phyloP scores from a whole-genome alignment of 257 asterid species.

The Solanum lycopersicoides region DNA sequence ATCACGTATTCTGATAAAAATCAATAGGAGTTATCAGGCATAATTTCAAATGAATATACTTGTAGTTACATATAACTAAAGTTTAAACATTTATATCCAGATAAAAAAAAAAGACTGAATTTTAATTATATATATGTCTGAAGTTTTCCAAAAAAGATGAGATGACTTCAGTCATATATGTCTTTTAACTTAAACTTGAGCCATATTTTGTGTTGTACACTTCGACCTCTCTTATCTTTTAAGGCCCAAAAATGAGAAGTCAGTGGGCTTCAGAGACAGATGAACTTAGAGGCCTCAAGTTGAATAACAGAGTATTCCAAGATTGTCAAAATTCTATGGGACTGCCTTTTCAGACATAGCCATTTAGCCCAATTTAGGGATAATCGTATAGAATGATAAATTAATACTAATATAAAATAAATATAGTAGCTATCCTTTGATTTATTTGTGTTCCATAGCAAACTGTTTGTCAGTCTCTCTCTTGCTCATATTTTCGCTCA shows the following conservation, averaged over 20 bases:
- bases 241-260: neutral
- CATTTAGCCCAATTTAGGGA: too few species aligned
- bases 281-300: neutral
- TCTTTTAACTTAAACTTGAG: neutral
- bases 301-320: neutral
- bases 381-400: too few species aligned
- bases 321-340: neutral
- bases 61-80: neutral
- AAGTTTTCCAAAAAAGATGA: fast-evolving
- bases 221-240: neutral
- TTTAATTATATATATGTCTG: neutral
- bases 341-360: neutral
- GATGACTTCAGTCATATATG: neutral
- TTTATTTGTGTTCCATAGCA: too few species aligned
- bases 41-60: too few species aligned
- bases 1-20: neutral
- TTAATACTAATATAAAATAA: too few species aligned
- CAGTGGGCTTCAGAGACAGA: neutral
- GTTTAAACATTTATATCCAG: neutral
- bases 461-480: too few species aligned
- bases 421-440: too few species aligned
- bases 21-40: neutral
- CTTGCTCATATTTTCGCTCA: too few species aligned
- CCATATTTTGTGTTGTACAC: neutral
- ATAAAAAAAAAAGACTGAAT: too few species aligned